A percentile compares a stretch with the other conserved stretches of the same genome.
phyloP scores from a whole-genome alignment of 2,329 filamentous ascomycete genomes.

The Pseudopithomyces maydicus region DNA sequence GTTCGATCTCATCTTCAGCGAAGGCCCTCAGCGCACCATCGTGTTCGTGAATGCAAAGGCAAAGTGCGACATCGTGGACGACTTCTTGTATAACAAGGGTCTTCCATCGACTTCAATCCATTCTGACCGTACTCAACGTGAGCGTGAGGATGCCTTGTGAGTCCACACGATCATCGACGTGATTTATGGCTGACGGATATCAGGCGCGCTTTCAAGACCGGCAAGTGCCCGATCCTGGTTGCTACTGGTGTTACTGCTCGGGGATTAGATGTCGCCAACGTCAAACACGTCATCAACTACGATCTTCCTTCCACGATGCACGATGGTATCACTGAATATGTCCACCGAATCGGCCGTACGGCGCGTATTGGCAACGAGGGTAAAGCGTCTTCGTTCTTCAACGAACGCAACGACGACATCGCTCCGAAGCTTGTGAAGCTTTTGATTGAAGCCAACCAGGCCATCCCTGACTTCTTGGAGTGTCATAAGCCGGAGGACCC shows the following conservation, averaged over 20 bases:
- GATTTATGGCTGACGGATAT: constrained; percentile 7
- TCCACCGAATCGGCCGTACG: constrained; percentile 93
- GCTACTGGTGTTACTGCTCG: constrained; percentile 86
- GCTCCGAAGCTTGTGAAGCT: constrained; percentile 77
- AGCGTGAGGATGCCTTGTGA: constrained; percentile 88
- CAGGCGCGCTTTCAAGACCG: constrained; percentile 76
- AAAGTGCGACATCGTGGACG: constrained; percentile 81
- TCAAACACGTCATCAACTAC: constrained; percentile 92
- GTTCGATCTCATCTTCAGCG: constrained; percentile 71
- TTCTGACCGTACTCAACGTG: constrained; percentile 80
- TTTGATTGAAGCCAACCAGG: constrained; percentile 78
- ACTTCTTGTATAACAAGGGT: constrained; percentile 79
- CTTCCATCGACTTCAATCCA: constrained; percentile 90
- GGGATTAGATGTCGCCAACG: constrained; percentile 84
- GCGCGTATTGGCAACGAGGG: constrained; percentile 90
- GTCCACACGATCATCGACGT: constrained; percentile 28
- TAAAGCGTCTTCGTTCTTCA: constrained; percentile 87
- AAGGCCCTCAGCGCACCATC: constrained; percentile 77
- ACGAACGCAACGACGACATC: constrained; percentile 74
- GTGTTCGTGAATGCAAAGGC: constrained; percentile 87
- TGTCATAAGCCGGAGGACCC: constrained; percentile 64
- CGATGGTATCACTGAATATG: constrained; percentile 92
- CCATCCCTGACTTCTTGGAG: constrained; percentile 81
- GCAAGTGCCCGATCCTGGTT: constrained; percentile 77
- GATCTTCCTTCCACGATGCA: constrained; percentile 76